Evolutionary conservation across 202 grass and related monocot species (phyloP).

Genomic region (Dendrocalamus latiflorus): DNA sequence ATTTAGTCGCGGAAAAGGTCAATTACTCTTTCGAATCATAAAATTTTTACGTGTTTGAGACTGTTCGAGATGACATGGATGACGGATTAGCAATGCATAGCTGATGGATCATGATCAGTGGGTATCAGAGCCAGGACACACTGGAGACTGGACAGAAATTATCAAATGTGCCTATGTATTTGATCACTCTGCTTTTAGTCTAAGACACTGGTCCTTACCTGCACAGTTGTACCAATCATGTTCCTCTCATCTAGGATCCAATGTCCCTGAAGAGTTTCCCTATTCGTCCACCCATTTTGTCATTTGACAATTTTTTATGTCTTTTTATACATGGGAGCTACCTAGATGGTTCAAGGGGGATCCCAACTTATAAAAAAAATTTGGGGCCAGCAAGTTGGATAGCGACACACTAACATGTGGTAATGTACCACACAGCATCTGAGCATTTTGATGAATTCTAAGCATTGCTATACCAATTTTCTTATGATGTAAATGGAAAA

Average conservation of each 20-base stretch:
- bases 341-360: conserved; percentile 24
- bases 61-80: background rate
- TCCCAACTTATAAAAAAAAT: background rate
- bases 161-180: background rate
- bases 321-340: background rate
- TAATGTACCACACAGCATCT: background rate
- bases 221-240: no score
- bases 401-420: background rate
- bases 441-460: background rate
- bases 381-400: conserved; percentile 14
- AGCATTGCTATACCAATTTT: background rate
- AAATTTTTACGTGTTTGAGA: background rate
- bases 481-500: background rate
- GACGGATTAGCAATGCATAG: background rate
- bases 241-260: background rate
- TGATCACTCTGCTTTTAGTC: background rate
- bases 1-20: background rate
- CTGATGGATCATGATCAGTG: background rate
- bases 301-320: background rate
- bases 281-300: background rate
- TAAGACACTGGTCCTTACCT: background rate
- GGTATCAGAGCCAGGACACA: background rate
- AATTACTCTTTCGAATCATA: background rate
- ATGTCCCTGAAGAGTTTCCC: conserved; percentile 13
- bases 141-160: background rate